Conservation (phyloP, 2,329 filamentous ascomycete species). For the Didymella pomorum region DNA sequence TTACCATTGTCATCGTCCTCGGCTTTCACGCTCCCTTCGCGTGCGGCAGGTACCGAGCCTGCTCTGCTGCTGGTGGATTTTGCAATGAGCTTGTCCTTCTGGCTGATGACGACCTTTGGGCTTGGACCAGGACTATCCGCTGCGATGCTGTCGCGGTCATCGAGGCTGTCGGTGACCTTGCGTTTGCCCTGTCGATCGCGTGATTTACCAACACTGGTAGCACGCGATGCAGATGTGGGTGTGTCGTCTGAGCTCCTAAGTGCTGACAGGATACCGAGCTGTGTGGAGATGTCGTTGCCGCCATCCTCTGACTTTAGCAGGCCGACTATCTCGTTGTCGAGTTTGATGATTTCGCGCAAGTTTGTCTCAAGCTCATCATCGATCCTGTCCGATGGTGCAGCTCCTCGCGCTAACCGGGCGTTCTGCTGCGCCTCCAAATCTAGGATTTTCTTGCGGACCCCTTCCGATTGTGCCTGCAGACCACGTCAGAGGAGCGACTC, state of each 20-base stretch:
- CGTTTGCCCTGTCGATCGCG: conserved; percentile 49
- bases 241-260: conserved; percentile 58
- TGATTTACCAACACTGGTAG: conserved; percentile 48
- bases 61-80: conserved; percentile 52
- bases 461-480: conserved; percentile 42
- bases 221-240: conserved; percentile 44
- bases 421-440: conserved; percentile 42
- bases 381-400: conserved; percentile 49
- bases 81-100: conserved; percentile 49
- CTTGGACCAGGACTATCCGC: conserved; percentile 50
- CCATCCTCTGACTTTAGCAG: conserved; percentile 54
- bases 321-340: conserved; percentile 56
- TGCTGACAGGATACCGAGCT: conserved; percentile 57
- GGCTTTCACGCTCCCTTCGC: conserved; percentile 61
- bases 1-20: conserved; percentile 58
- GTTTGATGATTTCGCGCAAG: conserved; percentile 58
- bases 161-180: conserved; percentile 47
- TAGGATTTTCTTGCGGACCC: conserved; percentile 42
- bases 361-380: conserved; percentile 57
- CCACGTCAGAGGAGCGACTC: background rate
- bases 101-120: conserved; percentile 45
- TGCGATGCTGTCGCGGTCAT: conserved; percentile 51
- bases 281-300: conserved; percentile 53
- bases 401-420: conserved; percentile 43
- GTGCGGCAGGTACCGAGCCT: conserved; percentile 55